A percentile compares a stretch with the other conserved stretches of the same genome.
These are phyloP conservation scores for Calocybe gambosa DNA, from an alignment of 1,284 basidiomycete species.

Conservation along the genomic window DNA sequence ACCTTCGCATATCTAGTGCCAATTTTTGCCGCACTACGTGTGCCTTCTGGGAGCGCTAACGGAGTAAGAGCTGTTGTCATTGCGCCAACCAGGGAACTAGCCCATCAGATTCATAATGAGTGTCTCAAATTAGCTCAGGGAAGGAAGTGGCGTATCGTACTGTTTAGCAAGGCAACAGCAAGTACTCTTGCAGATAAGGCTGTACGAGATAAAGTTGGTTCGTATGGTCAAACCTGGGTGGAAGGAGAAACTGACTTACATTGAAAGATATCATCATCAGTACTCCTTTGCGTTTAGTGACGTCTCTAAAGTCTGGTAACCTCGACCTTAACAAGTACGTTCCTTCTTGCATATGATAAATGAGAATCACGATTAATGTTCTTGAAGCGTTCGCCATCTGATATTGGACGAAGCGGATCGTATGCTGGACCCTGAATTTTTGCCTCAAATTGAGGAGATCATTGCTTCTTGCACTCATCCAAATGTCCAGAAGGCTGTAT, in stretches of 20 bases:
- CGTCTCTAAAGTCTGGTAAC: slow-evolving; percentile 61
- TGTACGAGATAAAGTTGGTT: slow-evolving; percentile 70
- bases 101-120: slow-evolving; percentile 93
- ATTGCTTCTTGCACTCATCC: slow-evolving; percentile 75
- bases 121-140: slow-evolving; percentile 79
- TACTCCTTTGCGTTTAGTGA: slow-evolving; percentile 74
- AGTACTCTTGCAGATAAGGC: slow-evolving; percentile 63
- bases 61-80: slow-evolving; percentile 81
- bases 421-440: slow-evolving; percentile 85
- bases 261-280: slow-evolving; percentile 73
- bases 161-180: slow-evolving; percentile 84
- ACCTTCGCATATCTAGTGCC: slow-evolving; percentile 88
- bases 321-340: slow-evolving; percentile 69
- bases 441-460: slow-evolving; percentile 86
- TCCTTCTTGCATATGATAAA: slow-evolving; percentile 5
- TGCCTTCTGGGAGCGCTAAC: slow-evolving; percentile 50
- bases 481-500: slow-evolving; percentile 79
- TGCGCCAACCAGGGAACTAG: slow-evolving; percentile 94
- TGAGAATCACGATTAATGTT: slow-evolving; percentile 10
- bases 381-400: slow-evolving; percentile 69
- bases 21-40: slow-evolving; percentile 60
- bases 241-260: slow-evolving; percentile 1
- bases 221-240: slow-evolving; percentile 23
- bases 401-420: slow-evolving; percentile 91
- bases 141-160: slow-evolving; percentile 76